phyloP scores from a whole-genome alignment of 257 asterid species.

The Solanum chaucha region DNA sequence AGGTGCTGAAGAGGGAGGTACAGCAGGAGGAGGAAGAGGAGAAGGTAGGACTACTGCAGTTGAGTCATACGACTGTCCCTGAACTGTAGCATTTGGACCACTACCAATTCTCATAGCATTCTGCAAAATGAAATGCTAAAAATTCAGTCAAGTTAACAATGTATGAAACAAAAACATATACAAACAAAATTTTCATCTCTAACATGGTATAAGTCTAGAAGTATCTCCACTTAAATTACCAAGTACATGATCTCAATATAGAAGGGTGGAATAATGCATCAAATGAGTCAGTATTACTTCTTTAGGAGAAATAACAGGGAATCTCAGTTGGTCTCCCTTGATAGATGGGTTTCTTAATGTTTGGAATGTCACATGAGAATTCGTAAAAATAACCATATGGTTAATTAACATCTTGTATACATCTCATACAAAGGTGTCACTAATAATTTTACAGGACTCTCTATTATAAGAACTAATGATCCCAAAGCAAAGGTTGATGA shows the following conservation, averaged over 20 bases:
- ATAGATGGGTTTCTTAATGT: not conserved
- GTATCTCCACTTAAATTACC: not conserved
- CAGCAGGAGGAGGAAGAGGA: constrained; percentile 31
- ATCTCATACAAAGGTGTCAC: not conserved
- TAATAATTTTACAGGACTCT: not conserved
- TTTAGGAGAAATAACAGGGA: not conserved
- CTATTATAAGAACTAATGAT: not conserved
- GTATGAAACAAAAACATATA: not conserved
- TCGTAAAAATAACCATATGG: not conserved
- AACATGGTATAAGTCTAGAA: not conserved
- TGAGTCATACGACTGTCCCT: constrained; percentile 41
- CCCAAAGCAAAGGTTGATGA: not conserved
- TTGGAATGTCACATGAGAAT: not conserved
- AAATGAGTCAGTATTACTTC: not conserved
- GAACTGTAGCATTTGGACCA: constrained; percentile 34
- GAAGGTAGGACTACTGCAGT: constrained; percentile 29
- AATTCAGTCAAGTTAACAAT: not conserved
- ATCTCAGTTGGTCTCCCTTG: not conserved
- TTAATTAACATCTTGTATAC: not conserved
- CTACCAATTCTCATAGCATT: constrained; percentile 47
- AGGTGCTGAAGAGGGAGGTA: constrained; percentile 33
- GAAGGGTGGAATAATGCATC: not conserved
- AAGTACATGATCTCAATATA: not conserved
- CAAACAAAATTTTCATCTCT: not conserved
- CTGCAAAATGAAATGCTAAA: constrained; percentile 27